These are phyloP conservation scores for Pilasporangium apinafurcum DNA, from an alignment of 352 stramenopile genomes.

Conservation along the genomic window DNA sequence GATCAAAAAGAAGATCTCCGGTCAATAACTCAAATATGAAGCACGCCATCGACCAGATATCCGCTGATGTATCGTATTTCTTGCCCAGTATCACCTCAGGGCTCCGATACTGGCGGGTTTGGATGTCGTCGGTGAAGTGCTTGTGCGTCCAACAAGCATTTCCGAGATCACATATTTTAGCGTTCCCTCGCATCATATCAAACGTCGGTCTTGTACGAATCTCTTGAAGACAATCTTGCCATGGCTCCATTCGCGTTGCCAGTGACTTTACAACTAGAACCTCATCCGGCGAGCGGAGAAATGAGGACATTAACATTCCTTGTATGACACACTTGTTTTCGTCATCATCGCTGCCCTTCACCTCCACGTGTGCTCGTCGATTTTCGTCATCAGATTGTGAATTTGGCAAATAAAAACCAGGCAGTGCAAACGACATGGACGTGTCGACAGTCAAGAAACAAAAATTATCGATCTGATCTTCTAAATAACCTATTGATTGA, in stretches of 20 bases:
- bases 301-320: conserved; percentile 27
- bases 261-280: conserved; percentile 14
- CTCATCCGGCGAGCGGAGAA: conserved; percentile 6
- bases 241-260: conserved; percentile 24
- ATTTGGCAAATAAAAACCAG: conserved; percentile 55
- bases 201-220: conserved; percentile 35
- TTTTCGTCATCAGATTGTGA: conserved; percentile 8
- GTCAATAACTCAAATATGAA: conserved; percentile 99
- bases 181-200: conserved; percentile 53
- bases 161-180: conserved; percentile 97
- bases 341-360: not conserved
- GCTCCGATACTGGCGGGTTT: conserved; percentile 99
- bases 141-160: conserved; percentile 99
- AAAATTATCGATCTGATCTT: conserved; percentile 30
- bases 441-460: conserved; percentile 33
- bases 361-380: not conserved
- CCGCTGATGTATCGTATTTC: conserved; percentile 97
- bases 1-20: conserved; percentile 99
- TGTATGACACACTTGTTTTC: conserved; percentile 21
- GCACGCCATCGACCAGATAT: conserved; percentile 99
- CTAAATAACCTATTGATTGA: conserved; percentile 27
- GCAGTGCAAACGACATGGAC: conserved; percentile 31
- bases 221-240: conserved; percentile 28
- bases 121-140: conserved; percentile 99
- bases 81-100: conserved; percentile 97